phyloP scores from a whole-genome alignment of 2,329 filamentous ascomycete species.

The Trichoderma pleuroti region DNA sequence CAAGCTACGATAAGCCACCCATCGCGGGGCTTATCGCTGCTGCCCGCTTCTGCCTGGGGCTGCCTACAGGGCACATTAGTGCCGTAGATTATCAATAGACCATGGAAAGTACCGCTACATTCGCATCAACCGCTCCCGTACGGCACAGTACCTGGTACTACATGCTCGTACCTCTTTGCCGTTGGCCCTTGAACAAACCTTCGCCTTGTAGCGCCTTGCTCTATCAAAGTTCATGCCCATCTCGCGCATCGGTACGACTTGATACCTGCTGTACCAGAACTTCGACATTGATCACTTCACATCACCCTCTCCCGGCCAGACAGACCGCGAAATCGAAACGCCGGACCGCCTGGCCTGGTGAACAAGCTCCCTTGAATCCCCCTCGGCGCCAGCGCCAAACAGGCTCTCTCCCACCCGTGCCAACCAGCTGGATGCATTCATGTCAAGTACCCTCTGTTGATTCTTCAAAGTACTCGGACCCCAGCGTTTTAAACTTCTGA shows the following conservation, averaged over 20 bases:
- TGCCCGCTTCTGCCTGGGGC: slow-evolving; percentile 19
- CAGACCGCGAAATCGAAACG: background rate
- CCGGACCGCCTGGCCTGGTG: background rate
- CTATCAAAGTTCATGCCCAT: background rate
- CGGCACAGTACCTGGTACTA: too few relatives aligned
- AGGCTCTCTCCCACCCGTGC: background rate
- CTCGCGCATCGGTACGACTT: background rate
- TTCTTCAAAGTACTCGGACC: background rate
- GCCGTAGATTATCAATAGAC: too few relatives aligned
- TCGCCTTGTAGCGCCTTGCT: too few relatives aligned
- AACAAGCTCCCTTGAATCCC: background rate
- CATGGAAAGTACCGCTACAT: background rate
- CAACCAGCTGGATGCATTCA: background rate
- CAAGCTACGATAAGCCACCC: slow-evolving; percentile 20
- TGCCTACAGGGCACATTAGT: background rate
- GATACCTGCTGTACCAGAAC: too few relatives aligned
- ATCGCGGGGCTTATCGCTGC: slow-evolving; percentile 20
- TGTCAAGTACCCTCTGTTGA: background rate
- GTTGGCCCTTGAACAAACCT: background rate
- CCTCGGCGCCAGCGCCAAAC: background rate
- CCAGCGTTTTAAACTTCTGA: slow-evolving; percentile 1
- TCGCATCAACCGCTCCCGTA: background rate
- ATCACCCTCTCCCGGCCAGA: background rate
- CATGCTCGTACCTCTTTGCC: background rate
- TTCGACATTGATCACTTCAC: background rate